These are phyloP conservation scores for Blastobotrys muscicola DNA, from an alignment of 805 yeast genomes.

Conservation along the genomic window DNA sequence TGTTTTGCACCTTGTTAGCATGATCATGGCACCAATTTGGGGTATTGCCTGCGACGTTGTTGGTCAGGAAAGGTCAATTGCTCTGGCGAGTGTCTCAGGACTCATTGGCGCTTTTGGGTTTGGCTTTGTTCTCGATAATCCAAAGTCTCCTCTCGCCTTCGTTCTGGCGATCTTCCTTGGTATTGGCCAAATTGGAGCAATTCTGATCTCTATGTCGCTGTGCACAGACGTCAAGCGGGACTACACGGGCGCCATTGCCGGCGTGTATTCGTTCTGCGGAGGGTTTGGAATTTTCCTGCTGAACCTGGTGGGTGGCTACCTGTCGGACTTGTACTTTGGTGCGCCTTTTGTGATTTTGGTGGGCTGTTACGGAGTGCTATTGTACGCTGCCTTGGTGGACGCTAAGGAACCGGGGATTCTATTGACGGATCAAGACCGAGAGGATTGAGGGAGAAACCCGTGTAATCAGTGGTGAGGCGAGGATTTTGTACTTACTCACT, in stretches of 20 bases:
- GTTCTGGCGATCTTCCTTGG: conserved; percentile 42
- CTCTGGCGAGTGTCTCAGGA: conserved; percentile 36
- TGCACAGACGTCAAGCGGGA: conserved; percentile 37
- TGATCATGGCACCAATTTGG: conserved; percentile 55
- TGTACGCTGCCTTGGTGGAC: conserved; percentile 3
- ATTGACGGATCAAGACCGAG: background rate
- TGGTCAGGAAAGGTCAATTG: conserved; percentile 16
- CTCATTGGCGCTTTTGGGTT: conserved; percentile 34
- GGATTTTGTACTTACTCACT: too few relatives aligned
- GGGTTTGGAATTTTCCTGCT: conserved; percentile 56
- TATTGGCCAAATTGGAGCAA: conserved; percentile 50
- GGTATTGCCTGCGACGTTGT: conserved; percentile 45
- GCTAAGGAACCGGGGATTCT: background rate
- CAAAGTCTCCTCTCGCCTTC: conserved; percentile 29
- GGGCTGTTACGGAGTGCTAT: conserved; percentile 26
- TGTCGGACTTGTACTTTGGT: conserved; percentile 47
- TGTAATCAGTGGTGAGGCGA: too few relatives aligned
- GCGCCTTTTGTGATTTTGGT: conserved; percentile 52
- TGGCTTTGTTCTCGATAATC: conserved; percentile 24
- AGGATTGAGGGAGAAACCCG: too few relatives aligned
- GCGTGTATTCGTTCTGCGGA: conserved; percentile 59
- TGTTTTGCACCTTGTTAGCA: conserved; percentile 46
- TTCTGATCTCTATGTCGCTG: conserved; percentile 56
- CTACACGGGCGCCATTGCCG: conserved; percentile 55
- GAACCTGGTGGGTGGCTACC: conserved; percentile 51